Evolutionary conservation across 176 grass and related monocot species (phyloP), one percentile per base, ranked within the genome.

Genomic region (Oryza rufipogon): DNA sequence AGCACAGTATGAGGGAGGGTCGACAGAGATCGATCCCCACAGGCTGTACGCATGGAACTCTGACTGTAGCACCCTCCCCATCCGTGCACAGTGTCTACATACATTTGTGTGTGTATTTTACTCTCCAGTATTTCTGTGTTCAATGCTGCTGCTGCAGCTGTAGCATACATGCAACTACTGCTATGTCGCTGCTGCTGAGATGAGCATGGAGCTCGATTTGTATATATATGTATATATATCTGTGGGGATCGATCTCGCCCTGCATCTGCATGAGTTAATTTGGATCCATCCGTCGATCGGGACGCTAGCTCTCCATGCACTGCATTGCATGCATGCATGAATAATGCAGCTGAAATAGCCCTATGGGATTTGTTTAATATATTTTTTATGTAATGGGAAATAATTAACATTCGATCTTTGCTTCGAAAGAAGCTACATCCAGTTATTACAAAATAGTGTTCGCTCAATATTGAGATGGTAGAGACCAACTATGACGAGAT

Each of bases 61-160:
- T 19, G 20, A 48, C 84, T 80, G 84, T 86, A 90, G 84, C 78
- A 73, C 38, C 38, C 38, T 36, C 36, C 25, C 73, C 33, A 71
- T 60, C 47, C n/a, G 66, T 79, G 22, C 61, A 25, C 56, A 61
- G 58, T 63, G 58, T 63, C 19, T 32, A 63, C n/a, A 63, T 9
- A 22, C 39, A 41, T 39, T 6, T 41, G 39, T 63, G 5, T 63
- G 58, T 63, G 58, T 63, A 63, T 63, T 63, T 63, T 63, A 23
- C 58, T 63, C 69, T 20, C 42, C 82, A 85, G 82, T 71, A 71
- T 81, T 81, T 85, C 77, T 81, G 70, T 64, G 72, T 85, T 89
- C 77, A 89, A 85, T 89, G 83, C 32, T 64, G 63, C 70, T 4
- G 74, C 70, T 4, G 74, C 81, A 30, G 70, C 61, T 42, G 71